Evolutionary conservation across 2,329 filamentous ascomycete species (phyloP).

Genomic region (Phoma sp.): DNA sequence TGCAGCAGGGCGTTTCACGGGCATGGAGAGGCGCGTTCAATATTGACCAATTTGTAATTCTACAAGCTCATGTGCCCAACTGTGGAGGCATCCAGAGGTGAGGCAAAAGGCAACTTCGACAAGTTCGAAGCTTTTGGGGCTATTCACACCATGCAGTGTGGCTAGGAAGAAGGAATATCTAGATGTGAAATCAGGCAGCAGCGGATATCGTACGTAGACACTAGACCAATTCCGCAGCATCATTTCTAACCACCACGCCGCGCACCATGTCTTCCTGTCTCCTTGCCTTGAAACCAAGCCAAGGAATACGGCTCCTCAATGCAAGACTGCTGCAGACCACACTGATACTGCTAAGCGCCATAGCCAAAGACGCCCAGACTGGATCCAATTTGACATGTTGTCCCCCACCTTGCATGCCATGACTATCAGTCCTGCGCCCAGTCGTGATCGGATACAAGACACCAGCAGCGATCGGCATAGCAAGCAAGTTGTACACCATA

Average conservation of each 20-base stretch:
- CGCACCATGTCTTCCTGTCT: conserved; percentile 6
- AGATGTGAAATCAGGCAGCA: neutral
- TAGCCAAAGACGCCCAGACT: conserved; percentile 87
- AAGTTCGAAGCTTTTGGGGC: neutral
- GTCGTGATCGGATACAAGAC: conserved; percentile 70
- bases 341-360: conserved; percentile 90
- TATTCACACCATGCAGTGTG: conserved; percentile 8
- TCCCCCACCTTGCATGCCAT: conserved; percentile 44
- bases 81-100: too few relatives aligned
- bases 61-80: neutral
- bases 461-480: conserved; percentile 81
- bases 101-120: neutral
- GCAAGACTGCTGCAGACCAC: conserved; percentile 83
- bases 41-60: neutral
- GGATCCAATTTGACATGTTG: conserved; percentile 71
- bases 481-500: conserved; percentile 77
- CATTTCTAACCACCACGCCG: neutral
- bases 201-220: neutral
- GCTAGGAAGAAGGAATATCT: neutral
- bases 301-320: conserved; percentile 60
- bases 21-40: conserved; percentile 18
- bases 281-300: conserved; percentile 51
- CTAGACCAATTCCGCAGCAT: neutral
- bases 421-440: conserved; percentile 54
- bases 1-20: conserved; percentile 18